phyloP scores from a whole-genome alignment of 2,329 filamentous ascomycete genomes.

The Xylariaceae sp. region DNA sequence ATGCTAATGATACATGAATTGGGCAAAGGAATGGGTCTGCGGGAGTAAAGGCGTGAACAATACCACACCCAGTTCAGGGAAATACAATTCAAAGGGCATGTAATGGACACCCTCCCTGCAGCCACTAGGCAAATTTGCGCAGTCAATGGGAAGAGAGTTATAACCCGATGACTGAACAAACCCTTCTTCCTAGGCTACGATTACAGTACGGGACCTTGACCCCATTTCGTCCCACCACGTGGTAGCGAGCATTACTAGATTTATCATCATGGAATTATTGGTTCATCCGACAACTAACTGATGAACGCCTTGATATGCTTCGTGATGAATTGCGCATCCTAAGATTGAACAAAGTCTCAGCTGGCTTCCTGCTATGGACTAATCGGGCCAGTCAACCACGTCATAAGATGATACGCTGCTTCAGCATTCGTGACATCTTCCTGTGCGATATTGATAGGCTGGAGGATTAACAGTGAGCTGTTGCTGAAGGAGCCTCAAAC shows the following conservation, averaged over 20 bases:
- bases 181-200: no score
- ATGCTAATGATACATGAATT: conserved; percentile 12
- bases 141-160: no score
- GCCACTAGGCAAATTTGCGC: background rate
- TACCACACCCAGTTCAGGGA: background rate
- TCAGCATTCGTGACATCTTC: no score
- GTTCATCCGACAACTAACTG: conserved; percentile 1
- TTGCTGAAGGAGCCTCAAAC: conserved; percentile 22
- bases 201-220: no score
- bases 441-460: background rate
- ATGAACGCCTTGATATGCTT: background rate
- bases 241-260: background rate
- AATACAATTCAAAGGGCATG: background rate
- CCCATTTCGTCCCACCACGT: no score
- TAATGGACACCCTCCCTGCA: background rate
- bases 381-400: background rate
- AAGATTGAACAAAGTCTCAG: background rate
- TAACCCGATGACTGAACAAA: no score
- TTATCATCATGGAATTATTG: background rate
- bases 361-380: background rate
- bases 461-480: background rate
- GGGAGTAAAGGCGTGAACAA: background rate
- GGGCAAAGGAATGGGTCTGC: background rate
- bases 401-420: no score
- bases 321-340: background rate